Conservation (phyloP, 202 grass and related monocot species). For the Carex arenaria region DNA sequence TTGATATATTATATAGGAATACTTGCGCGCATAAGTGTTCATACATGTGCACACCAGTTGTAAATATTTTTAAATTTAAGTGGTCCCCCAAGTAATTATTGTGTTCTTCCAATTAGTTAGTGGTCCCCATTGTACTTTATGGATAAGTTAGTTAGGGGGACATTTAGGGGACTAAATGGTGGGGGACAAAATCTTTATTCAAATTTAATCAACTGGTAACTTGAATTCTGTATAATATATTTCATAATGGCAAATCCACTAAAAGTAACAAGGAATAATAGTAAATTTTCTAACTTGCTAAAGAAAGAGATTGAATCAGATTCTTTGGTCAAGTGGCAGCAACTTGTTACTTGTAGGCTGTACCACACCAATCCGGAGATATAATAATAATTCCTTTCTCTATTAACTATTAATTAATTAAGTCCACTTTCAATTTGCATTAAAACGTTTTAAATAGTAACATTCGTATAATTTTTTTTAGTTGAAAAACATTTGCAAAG, state of each 20-base stretch:
- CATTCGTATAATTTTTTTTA: neutral
- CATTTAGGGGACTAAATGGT: too few species aligned
- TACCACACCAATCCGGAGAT: neutral
- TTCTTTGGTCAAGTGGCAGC: slow-evolving; percentile 28
- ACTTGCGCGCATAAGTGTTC: too few species aligned
- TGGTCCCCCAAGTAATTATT: too few species aligned
- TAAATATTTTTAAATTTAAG: too few species aligned
- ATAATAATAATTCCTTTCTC: neutral
- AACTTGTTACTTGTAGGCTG: slow-evolving; percentile 4
- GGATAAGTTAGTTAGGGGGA: too few species aligned
- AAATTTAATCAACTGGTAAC: neutral
- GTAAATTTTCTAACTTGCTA: neutral
- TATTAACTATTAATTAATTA: neutral
- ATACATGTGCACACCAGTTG: too few species aligned
- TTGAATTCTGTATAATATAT: neutral
- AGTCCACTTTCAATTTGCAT: neutral
- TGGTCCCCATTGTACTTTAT: too few species aligned
- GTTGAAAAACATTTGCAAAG: neutral
- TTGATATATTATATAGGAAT: too few species aligned
- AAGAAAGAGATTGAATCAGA: slow-evolving; percentile 29
- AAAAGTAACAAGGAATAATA: slow-evolving; percentile 5
- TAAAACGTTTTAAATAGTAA: neutral
- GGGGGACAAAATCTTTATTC: too few species aligned
- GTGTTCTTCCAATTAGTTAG: too few species aligned
- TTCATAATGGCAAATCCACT: neutral